Evolutionary conservation across 2,329 filamentous ascomycete genomes (phyloP), one percentile per base, ranked within the genome.

Genomic region (Didymella pomorum): DNA sequence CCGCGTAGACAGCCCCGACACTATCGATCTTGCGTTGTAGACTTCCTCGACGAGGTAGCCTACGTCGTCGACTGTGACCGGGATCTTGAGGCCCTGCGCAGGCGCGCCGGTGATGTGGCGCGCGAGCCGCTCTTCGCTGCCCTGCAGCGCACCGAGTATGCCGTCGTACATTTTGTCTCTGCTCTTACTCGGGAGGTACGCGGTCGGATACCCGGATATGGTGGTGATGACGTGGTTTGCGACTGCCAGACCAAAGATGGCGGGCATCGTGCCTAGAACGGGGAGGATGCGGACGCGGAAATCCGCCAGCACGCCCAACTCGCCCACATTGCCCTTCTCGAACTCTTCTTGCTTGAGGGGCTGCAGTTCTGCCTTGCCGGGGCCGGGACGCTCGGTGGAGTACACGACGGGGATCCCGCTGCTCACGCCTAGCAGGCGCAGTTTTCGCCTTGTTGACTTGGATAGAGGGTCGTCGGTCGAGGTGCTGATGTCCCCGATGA

Each of bases 241-340:
- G 9, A 91, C 87, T 0, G 90, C 91, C 55, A 97, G 90, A 9
- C 95, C 95, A 75, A 99, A 99, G 0, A 98, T 89, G 2, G 95
- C 94, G 0, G 95, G 95, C 93, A 99, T 97, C 0, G 95, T 99
- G 0, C 95, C 95, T 3, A 99, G 80, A 0, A 99, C 95, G 0
- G 95, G 95, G 9, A 99, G 79, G 56, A 99, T 99, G n/a, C 95
- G 86, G 10, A 97, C 92, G 23, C 95, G 86, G 76, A 99, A 99
- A 73, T 97, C 93, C 1, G 93, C 91, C 49, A 99, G 84, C 0
- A 96, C 91, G 42, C 93, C 91, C 0, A 98, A 83, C 65, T 97
- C 93, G 25, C 90, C 89, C 0, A 98, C 92, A 18, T 87, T 83
- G 18, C 95, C 95, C 78, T 95, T 96, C 46, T 86, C 78, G 70